Evolutionary conservation across 345 rosid genomes (phyloP), one percentile per base, ranked within the genome.

Genomic region (Populus euphratica): DNA sequence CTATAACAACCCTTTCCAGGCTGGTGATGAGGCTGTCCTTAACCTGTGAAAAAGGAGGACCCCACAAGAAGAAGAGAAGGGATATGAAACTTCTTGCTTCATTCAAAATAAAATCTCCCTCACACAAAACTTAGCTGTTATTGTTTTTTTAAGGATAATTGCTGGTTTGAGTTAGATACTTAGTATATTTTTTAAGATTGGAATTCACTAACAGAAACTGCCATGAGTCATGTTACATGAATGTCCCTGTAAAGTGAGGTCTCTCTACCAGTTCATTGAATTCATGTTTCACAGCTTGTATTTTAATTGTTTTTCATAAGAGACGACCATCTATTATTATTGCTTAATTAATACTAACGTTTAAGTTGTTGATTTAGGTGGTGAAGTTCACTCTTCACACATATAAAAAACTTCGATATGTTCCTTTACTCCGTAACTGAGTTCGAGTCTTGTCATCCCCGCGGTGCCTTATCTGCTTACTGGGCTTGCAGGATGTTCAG

Each of bases 11-110:
- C 73, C 91, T 91, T 91, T 91, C 91, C 99, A 95, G 98, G 97
- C 95, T 91, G 99, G 86, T 82, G 85, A 87, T 89, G 70, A 88
- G 90, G 94, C 93, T 91, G 95, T 86, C 93, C 87, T 79, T 83
- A 79, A 82, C 85, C 64, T 50, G 47, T 35, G 62, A 36, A 81
- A 68, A 69, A 35, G 25, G 41, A 68, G 35, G 56, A 25, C 23
- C 23, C 59, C 25, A 73, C 64, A 69, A 78, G 76, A 70, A 63
- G 76, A 73, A 81, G 82, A 33, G 27, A 81, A 54, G 75, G 79
- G 87, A 83, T 82, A 67, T 47, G 83, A 80, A 54, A 56, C 72
- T 75, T 70, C 82, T 38, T 70, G 21, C 72, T 61, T 47, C 43
- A 27, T 17, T 75, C 25, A 27, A 54, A 66, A 66, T 29, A 16